A percentile compares a stretch with the other conserved stretches of the same genome.
These are phyloP conservation scores for Rhizopogon roseolus DNA, from an alignment of 768 basidiomycete species.

Conservation along the genomic window DNA sequence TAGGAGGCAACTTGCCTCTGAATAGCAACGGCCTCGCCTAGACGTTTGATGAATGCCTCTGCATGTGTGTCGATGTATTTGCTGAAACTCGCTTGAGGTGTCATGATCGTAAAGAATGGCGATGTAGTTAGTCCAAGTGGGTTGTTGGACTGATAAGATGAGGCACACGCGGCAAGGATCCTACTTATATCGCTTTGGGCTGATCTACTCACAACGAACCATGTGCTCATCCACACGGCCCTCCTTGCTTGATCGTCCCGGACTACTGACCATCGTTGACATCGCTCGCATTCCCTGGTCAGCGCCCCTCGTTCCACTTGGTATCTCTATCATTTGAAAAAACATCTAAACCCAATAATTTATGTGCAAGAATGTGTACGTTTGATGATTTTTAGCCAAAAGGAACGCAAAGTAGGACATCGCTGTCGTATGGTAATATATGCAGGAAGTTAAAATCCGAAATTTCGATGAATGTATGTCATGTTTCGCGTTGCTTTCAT, in stretches of 20 bases:
- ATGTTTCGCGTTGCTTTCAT: background rate
- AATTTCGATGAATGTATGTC: background rate
- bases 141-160: background rate
- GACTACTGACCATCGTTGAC: too few relatives aligned
- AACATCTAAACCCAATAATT: background rate
- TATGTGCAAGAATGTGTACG: background rate
- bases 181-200: background rate
- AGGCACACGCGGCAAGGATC: background rate
- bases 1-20: conserved; percentile 47
- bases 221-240: too few relatives aligned
- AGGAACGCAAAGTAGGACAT: background rate
- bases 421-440: background rate
- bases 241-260: too few relatives aligned
- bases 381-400: background rate
- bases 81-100: conserved; percentile 28
- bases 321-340: background rate
- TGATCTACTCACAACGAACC: background rate
- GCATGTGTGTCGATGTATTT: conserved; percentile 66
- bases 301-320: background rate
- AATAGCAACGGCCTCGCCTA: conserved; percentile 79
- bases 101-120: conserved; percentile 20
- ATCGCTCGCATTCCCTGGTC: too few relatives aligned
- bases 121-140: too few relatives aligned
- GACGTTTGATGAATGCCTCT: conserved; percentile 69
- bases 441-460: background rate